Evolutionary conservation across 2,329 filamentous ascomycete genomes (phyloP).

Genomic region (Trichoderma sp.): DNA sequence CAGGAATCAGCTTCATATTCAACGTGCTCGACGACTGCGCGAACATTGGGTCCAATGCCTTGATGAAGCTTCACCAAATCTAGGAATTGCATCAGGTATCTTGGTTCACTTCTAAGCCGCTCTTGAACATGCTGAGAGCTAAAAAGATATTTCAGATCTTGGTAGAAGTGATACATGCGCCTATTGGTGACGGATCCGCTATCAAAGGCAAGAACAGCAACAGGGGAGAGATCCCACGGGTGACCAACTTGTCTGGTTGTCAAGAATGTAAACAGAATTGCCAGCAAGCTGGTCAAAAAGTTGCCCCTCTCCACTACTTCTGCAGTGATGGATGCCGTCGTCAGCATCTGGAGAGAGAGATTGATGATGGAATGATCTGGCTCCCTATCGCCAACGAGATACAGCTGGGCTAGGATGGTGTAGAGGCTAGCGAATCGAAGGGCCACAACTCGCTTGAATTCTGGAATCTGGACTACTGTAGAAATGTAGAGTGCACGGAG

Average conservation of each 20-base stretch:
- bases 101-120: conserved; percentile 74
- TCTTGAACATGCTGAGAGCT: conserved; percentile 85
- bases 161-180: conserved; percentile 96
- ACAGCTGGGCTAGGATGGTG: conserved; percentile 88
- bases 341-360: conserved; percentile 92
- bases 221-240: conserved; percentile 82
- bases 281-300: conserved; percentile 91
- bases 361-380: conserved; percentile 99
- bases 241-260: conserved; percentile 95
- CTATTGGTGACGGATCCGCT: conserved; percentile 92
- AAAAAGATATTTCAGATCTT: conserved; percentile 88
- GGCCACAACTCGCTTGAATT: conserved; percentile 92
- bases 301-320: conserved; percentile 95
- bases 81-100: conserved; percentile 90
- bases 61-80: conserved; percentile 95
- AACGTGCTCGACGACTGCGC: conserved; percentile 91
- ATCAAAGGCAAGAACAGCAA: conserved; percentile 87
- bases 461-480: conserved; percentile 89
- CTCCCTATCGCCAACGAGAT: conserved; percentile 92
- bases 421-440: conserved; percentile 94
- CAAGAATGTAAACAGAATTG: conserved; percentile 95
- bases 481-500: conserved; percentile 92
- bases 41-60: conserved; percentile 89
- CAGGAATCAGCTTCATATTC: conserved; percentile 98
- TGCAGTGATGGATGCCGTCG: conserved; percentile 91